Base-by-base conservation (phyloP, 352 stramenopile genomes). In the Phytophthora macrochlamydospora region DNA sequence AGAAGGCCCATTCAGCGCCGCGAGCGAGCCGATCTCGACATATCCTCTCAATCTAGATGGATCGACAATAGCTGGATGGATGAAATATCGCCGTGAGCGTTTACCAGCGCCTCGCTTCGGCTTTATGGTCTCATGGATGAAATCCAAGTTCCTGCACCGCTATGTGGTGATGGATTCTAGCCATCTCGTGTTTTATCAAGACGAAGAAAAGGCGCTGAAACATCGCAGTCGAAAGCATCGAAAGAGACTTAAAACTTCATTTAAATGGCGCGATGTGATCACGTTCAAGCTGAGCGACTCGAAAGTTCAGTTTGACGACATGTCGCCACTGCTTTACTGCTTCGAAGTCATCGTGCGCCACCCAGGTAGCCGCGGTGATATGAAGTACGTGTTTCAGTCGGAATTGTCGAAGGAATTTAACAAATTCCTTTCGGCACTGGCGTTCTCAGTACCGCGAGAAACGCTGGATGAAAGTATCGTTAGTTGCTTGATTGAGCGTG, bases 351-450 rank as follows among this genome's bases (percentile, higher is more conserved):
- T 87, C 40, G 80, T 92, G 37, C 81, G 76, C 0, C 74, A 85
- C 48, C 69, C 84, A 37, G 72, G 78, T 7, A 71, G 71, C 14
- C 60, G 85, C 9, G 74, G 75, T 1, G 81, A 89, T 40, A 67
- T 81, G n/a, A 94, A 93, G 76, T 94, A 88, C 59, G 65, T 87
- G 4, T 94, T 94, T 60, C 88, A 96, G 65, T 81, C 77, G 6
- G 87, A 96, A 31, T 18, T 82, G 2, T 56, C 78, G 0, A 91
- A 88, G 55, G 85, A 93, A 29, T 96, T 94, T 45, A 85, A 91
- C 69, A 86, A 78, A 52, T 96, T 92, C 44, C 64, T 96, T 13
- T 83, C 81, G 3, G 59, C 83, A 2, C 51, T 96, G 29, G 82
- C 85, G 31, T 94, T 91, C 56, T 68, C 82, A 0, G 85, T 93